Base-by-base conservation (phyloP, 2,329 filamentous ascomycete species). In the Daldinia sp. region DNA sequence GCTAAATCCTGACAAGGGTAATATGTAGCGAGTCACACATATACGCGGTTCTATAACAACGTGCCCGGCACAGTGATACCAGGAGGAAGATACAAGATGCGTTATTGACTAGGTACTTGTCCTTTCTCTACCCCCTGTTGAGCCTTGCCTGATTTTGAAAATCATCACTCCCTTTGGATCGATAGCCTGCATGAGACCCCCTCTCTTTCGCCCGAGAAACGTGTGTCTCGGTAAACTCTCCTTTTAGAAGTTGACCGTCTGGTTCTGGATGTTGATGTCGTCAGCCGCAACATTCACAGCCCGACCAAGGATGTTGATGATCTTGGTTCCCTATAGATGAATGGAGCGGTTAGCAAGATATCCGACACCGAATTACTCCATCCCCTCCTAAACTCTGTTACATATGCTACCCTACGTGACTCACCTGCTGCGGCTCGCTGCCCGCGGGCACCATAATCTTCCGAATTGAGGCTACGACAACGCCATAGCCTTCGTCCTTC, bases 241-340 rank as follows among this genome's bases (percentile, higher is more conserved):
- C 20, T 48, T 48, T 39, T 7, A 48, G 44, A 48, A 28, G 44
- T 48, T 48, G 44, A 48, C 44, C 7, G 44, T 48, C 23, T 48
- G 44, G 44, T 48, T 48, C 23, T 48, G 44, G 44, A 48, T 48
- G 44, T 48, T 48, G 44, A 48, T 48, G 44, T 48, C 44, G 44
- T 48, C 44, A 48, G 44, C 44, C 20, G 44, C 44, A 12, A 48
- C 44, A 23, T 48, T 48, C 12, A 48, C 44, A 7, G 44, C 44
- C 23, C 44, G 44, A 20, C 44, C 44, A 2, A 48, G 44, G 44
- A 48, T 48, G 23, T 48, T 48, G 44, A 48, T 48, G 5, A 48
- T 48, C 44, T 48, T 48, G 44, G 44, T 48, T 26, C 44, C 44
- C 44, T 48, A 23, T 48, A 10, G 20, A 5, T 48, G 44, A 10